Percentiles rank a stretch among this genome's conserved stretches.
Conservation (phyloP, 345 rosid species). For the Brassica carinata region DNA sequence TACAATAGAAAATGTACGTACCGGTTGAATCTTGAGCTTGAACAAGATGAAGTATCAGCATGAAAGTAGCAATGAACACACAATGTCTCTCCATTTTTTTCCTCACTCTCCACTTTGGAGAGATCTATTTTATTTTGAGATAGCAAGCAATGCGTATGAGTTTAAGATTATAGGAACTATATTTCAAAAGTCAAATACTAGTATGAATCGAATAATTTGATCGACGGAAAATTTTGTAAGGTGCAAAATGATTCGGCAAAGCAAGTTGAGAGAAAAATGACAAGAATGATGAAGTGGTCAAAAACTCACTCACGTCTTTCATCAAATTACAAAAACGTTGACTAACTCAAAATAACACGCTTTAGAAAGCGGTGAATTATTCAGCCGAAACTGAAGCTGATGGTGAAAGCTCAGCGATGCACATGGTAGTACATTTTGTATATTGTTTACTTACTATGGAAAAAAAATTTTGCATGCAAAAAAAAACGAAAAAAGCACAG, state of each 20-base stretch:
- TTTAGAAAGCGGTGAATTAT: background rate
- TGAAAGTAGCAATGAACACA: background rate
- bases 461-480: too few species aligned
- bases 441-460: too few species aligned
- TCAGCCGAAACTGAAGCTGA: background rate
- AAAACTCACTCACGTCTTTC: slow-evolving; percentile 1
- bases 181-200: slow-evolving; percentile 2
- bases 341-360: slow-evolving; percentile 1
- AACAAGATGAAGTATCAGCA: slow-evolving; percentile 12
- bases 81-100: background rate
- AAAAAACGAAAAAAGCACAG: background rate
- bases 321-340: background rate
- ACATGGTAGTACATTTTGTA: background rate
- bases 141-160: slow-evolving; percentile 7
- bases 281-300: background rate
- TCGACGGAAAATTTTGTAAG: background rate
- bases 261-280: slow-evolving; percentile 23
- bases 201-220: background rate
- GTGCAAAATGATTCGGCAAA: slow-evolving; percentile 22
- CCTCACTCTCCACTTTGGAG: background rate
- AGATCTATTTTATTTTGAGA: background rate
- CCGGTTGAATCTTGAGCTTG: slow-evolving; percentile 36
- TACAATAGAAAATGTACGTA: background rate
- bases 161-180: slow-evolving; percentile 7
- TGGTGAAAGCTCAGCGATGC: background rate